Evolutionary conservation across 169 alveolate genomes (phyloP).

Genomic region (Perkinsus marinus): DNA sequence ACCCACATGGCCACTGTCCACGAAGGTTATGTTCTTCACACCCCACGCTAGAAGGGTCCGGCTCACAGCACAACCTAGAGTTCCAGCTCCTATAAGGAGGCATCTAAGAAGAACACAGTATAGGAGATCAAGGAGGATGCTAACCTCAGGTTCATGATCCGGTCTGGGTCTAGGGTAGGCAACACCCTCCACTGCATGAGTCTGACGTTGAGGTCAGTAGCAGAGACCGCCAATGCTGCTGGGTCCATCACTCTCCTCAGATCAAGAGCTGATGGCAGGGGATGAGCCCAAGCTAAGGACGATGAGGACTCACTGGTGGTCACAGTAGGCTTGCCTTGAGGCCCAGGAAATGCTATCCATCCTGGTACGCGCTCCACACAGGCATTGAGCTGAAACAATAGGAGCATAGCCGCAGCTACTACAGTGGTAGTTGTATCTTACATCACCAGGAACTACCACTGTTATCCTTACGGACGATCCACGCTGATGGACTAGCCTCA

Average conservation of each 20-base stretch:
- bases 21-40: conserved; percentile 71
- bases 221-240: conserved; percentile 50
- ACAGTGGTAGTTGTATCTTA: not conserved
- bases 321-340: not conserved
- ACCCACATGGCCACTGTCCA: conserved; percentile 53
- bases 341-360: not conserved
- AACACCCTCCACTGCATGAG: conserved; percentile 85
- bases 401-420: not conserved
- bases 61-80: conserved; percentile 64
- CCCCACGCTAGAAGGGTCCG: conserved; percentile 85
- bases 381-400: not conserved
- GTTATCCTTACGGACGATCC: not conserved
- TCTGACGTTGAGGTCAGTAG: conserved; percentile 75
- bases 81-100: conserved; percentile 71
- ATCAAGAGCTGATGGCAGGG: conserved; percentile 19
- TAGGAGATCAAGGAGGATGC: not conserved
- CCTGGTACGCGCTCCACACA: not conserved
- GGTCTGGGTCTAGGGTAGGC: conserved; percentile 61
- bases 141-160: conserved; percentile 41
- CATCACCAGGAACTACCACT: not conserved
- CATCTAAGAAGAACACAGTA: not conserved
- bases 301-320: not conserved
- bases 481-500: not conserved
- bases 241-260: conserved; percentile 59
- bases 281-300: not conserved